These are phyloP conservation scores for Furcasterigmium furcatum DNA, from an alignment of 2,329 filamentous ascomycete species.

Conservation along the genomic window DNA sequence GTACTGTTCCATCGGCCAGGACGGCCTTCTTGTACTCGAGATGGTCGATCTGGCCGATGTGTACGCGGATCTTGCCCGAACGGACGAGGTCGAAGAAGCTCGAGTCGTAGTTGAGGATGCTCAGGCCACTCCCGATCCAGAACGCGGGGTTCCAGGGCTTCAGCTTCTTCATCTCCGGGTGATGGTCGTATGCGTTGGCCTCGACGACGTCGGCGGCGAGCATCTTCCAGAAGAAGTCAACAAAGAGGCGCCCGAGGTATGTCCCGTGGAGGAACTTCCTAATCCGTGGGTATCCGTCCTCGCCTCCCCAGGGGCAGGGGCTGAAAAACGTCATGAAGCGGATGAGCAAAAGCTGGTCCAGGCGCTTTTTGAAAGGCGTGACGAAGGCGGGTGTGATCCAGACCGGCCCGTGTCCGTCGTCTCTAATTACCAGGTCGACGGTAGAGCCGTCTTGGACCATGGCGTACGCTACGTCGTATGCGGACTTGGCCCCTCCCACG, in stretches of 20 bases:
- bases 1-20: slow-evolving; percentile 32
- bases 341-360: slow-evolving; percentile 46
- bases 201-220: slow-evolving; percentile 41
- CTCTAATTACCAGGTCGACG: slow-evolving; percentile 56
- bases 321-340: slow-evolving; percentile 43
- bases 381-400: slow-evolving; percentile 46
- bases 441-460: slow-evolving; percentile 49
- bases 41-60: slow-evolving; percentile 41
- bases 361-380: slow-evolving; percentile 42
- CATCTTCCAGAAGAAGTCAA: slow-evolving; percentile 49
- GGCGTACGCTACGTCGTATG: slow-evolving; percentile 60
- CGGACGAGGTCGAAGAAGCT: slow-evolving; percentile 48
- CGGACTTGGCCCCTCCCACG: slow-evolving; percentile 59
- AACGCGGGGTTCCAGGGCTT: slow-evolving; percentile 36
- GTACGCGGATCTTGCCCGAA: slow-evolving; percentile 41
- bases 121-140: slow-evolving; percentile 47
- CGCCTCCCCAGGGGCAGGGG: slow-evolving; percentile 33
- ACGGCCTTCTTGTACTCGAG: slow-evolving; percentile 34
- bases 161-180: slow-evolving; percentile 33
- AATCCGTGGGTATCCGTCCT: slow-evolving; percentile 44
- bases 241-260: slow-evolving; percentile 21
- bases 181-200: slow-evolving; percentile 40
- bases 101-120: slow-evolving; percentile 51
- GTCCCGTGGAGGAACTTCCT: slow-evolving; percentile 16
- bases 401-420: slow-evolving; percentile 51